Evolutionary conservation across 2,329 filamentous ascomycete species (phyloP), one percentile per base, ranked within the genome.

Genomic region (Trichoderma breve): DNA sequence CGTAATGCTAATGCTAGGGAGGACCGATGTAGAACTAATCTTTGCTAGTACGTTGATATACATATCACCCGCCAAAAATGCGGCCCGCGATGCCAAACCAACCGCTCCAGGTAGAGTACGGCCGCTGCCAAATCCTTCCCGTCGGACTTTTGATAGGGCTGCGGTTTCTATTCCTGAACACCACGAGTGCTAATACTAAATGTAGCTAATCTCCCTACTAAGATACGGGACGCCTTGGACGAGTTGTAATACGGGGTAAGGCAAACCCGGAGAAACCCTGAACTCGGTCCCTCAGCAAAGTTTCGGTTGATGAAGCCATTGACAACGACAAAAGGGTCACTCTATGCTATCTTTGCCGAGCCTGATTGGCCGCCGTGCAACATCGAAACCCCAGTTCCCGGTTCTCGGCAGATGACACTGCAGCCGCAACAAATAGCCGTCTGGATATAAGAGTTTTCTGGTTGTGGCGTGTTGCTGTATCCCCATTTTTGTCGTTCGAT

Each of bases 401-500:
- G 55, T 61, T 62, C 57, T 26, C 67, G 57, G 67, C 67, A 70
- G 57, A 28, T 47, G 36, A 32, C 65, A 32, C n/a, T 68, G 65
- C 65, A 68, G 43, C 47, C 53, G 34, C 15, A 11, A 18, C 53
- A 47, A 58, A 58, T 60, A 60, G 26, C 34, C 53, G 32, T 57
- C 21, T 30, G 21, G 53, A 30, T 21, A 57, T 30, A 57, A 55
- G 24, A 26, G 60, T 43, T 61, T 67, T 28, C 26, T 32, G 39
- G 26, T 26, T 26, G 57, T 69, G 66, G 67, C 67, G 67, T 70
- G 67, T 71, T 63, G 47, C 60, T 15, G 60, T 14, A 57, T 47
- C 51, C 32, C 69, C 69, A 71, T 69, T 55, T 68, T 72, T 55
- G 47, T 72, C 62, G 71, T 72, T 68, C 71, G 71, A 72, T 72